Evolutionary conservation across 2,329 filamentous ascomycete species (phyloP).

Genomic region (Colletotrichum liriopes): DNA sequence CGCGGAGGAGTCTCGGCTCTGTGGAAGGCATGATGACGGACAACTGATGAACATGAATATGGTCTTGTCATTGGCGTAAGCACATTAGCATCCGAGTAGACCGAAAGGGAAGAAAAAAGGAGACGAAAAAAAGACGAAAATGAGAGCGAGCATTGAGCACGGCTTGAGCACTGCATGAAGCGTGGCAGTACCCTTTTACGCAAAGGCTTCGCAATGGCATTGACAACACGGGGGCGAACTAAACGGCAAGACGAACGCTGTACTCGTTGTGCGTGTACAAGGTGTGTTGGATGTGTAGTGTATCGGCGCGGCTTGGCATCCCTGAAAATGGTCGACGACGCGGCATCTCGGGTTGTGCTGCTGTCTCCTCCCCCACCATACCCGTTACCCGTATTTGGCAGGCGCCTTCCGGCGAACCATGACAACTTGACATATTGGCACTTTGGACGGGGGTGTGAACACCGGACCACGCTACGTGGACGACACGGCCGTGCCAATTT

Average conservation of each 20-base stretch:
- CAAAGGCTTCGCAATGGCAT: constrained; percentile 2
- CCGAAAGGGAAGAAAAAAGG: not conserved
- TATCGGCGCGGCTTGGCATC: constrained; percentile 24
- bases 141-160: constrained; percentile 24
- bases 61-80: not conserved
- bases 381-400: too few species aligned
- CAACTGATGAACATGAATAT: not conserved
- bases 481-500: too few species aligned
- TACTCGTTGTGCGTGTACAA: not conserved
- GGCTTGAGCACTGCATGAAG: constrained; percentile 22
- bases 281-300: not conserved
- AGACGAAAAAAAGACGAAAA: not conserved
- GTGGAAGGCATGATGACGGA: not conserved
- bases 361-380: too few species aligned
- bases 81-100: not conserved
- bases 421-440: too few species aligned
- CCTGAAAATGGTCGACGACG: not conserved
- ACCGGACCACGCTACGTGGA: too few species aligned
- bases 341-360: not conserved
- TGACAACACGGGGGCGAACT: not conserved
- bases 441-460: too few species aligned
- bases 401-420: too few species aligned
- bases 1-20: not conserved
- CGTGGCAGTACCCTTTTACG: not conserved
- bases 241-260: constrained; percentile 9